Percentiles rank a stretch among this genome's conserved stretches.
Evolutionary conservation across 345 rosid genomes (phyloP).

Genomic region (Cardiospermum halicacabum): DNA sequence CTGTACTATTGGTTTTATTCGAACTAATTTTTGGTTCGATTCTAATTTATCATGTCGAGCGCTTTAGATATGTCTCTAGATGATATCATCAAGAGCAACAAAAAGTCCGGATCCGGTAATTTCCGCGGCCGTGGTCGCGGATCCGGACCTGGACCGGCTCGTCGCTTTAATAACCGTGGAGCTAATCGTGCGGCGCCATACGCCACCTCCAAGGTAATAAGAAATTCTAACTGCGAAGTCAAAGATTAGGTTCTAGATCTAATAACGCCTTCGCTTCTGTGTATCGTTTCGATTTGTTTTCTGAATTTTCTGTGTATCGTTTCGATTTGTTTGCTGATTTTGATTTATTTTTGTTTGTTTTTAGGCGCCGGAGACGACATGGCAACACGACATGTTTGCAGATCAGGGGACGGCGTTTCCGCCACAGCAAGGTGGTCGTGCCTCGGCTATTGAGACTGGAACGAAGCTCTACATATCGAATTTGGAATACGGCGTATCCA

Average conservation of each 20-base stretch:
- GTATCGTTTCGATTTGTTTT: not conserved
- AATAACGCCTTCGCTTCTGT: not conserved
- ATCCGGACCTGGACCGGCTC: slow-evolving; percentile 65
- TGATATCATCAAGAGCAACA: slow-evolving; percentile 82
- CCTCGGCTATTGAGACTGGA: slow-evolving; percentile 78
- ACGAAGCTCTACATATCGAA: slow-evolving; percentile 92
- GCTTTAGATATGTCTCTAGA: slow-evolving; percentile 96
- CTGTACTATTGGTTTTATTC: not conserved
- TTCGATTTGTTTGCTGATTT: slow-evolving; percentile 11
- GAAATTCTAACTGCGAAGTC: not conserved
- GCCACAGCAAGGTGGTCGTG: slow-evolving; percentile 46
- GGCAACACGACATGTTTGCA: slow-evolving; percentile 87
- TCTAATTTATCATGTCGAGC: slow-evolving; percentile 51
- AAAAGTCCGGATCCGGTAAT: slow-evolving; percentile 60
- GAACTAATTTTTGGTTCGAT: not conserved
- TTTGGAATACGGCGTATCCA: slow-evolving; percentile 89
- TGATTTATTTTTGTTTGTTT: slow-evolving; percentile 15
- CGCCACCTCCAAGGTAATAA: slow-evolving; percentile 41
- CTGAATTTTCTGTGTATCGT: slow-evolving; percentile 10
- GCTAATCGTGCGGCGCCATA: slow-evolving; percentile 64
- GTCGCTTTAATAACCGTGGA: slow-evolving; percentile 62
- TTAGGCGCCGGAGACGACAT: slow-evolving; percentile 84
- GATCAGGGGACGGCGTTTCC: slow-evolving; percentile 36
- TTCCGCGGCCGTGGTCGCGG: slow-evolving; percentile 55
- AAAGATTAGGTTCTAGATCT: slow-evolving; percentile 13